These are phyloP conservation scores for Lachnellula arida DNA, from an alignment of 2,329 filamentous ascomycete genomes.

Conservation along the genomic window DNA sequence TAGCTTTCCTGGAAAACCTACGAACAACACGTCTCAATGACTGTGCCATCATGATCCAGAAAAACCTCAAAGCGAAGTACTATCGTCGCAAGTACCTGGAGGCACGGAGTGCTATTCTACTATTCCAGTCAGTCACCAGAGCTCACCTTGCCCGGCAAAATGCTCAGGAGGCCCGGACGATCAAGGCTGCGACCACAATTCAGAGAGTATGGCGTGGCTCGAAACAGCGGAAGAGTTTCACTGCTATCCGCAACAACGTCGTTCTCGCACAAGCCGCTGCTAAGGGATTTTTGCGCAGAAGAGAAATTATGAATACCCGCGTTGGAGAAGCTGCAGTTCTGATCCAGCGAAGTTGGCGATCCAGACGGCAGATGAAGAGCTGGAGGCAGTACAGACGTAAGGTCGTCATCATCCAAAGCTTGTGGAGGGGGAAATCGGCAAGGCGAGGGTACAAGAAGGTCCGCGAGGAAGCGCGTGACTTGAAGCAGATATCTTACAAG, in stretches of 20 bases:
- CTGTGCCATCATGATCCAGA: constrained; percentile 96
- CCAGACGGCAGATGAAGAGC: constrained; percentile 67
- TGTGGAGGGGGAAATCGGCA: constrained; percentile 84
- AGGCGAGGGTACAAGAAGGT: constrained; percentile 82
- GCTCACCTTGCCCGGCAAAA: constrained; percentile 72
- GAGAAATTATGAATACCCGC: constrained; percentile 88
- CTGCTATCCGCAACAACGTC: constrained; percentile 74
- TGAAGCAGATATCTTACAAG: constrained; percentile 99
- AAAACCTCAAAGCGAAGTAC: constrained; percentile 94
- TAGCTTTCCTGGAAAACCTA: constrained; percentile 93
- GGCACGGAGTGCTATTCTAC: constrained; percentile 74
- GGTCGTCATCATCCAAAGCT: constrained; percentile 81
- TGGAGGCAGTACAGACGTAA: constrained; percentile 91
- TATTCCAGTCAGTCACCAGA: constrained; percentile 72
- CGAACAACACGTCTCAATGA: constrained; percentile 86
- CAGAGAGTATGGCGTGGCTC: constrained; percentile 93
- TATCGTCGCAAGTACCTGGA: constrained; percentile 89
- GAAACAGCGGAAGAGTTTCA: constrained; percentile 79
- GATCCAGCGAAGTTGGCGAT: constrained; percentile 88
- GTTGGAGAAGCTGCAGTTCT: constrained; percentile 85
- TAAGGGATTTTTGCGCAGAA: constrained; percentile 87
- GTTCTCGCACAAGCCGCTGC: constrained; percentile 84
- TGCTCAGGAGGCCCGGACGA: constrained; percentile 74
- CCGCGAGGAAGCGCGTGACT: constrained; percentile 91
- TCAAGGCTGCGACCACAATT: constrained; percentile 88